Conservation (phyloP, 2,329 filamentous ascomycete genomes). For the Cryphonectria radicalis region DNA sequence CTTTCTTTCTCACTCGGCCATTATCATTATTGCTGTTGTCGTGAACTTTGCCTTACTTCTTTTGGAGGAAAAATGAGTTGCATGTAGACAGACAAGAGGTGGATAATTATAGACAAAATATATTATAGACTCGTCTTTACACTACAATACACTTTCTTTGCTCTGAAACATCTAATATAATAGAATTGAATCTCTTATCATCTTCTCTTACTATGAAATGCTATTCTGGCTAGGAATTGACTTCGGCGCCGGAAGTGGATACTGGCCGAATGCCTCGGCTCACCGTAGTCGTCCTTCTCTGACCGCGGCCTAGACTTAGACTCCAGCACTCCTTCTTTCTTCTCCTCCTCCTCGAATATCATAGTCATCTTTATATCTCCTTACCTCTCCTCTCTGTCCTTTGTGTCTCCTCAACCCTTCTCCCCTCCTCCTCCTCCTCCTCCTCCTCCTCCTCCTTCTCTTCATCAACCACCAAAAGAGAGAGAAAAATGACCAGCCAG, state of each 20-base stretch:
- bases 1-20: too few relatives aligned
- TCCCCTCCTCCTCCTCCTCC: too few relatives aligned
- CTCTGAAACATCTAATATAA: too few relatives aligned
- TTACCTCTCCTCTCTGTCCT: not conserved
- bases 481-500: constrained; percentile 21
- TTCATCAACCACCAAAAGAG: not conserved
- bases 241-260: constrained; percentile 16
- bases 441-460: not conserved
- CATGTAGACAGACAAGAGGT: not conserved
- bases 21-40: too few relatives aligned
- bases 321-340: not conserved
- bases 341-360: too few relatives aligned
- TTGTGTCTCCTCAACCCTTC: not conserved
- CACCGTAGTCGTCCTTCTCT: not conserved
- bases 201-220: not conserved
- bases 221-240: not conserved
- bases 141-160: too few relatives aligned
- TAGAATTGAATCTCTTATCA: too few relatives aligned
- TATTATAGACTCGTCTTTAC: not conserved
- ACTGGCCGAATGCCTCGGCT: constrained; percentile 18
- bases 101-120: not conserved
- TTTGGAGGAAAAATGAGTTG: too few relatives aligned
- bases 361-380: not conserved
- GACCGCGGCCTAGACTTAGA: not conserved
- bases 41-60: too few relatives aligned